Conservation (phyloP, 306 rosid species). For the Carpinus fangiana region DNA sequence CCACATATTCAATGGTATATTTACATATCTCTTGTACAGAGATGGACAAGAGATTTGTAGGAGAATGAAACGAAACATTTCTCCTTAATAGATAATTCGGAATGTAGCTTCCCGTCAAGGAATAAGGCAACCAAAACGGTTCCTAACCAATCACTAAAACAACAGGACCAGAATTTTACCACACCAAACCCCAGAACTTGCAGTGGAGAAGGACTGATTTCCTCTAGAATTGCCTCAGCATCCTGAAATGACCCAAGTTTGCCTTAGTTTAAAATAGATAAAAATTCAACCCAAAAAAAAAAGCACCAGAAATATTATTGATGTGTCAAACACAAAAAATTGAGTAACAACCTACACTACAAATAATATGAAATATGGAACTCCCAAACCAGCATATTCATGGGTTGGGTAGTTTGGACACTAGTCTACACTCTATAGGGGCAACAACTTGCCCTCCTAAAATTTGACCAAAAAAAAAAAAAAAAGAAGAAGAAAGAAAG, state of each 20-base stretch:
- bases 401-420: not conserved
- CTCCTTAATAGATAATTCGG: not conserved
- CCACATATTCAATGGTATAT: too few species aligned
- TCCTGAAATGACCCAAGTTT: conserved; percentile 60
- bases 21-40: too few species aligned
- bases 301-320: not conserved
- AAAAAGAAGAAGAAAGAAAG: not conserved
- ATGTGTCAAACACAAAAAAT: not conserved
- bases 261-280: not conserved
- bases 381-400: conserved; percentile 1
- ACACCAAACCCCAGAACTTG: conserved; percentile 69
- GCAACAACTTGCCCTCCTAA: not conserved
- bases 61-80: too few species aligned
- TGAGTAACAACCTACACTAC: not conserved
- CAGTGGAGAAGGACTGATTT: conserved; percentile 62
- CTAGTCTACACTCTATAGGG: not conserved
- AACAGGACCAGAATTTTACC: conserved; percentile 56
- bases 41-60: too few species aligned
- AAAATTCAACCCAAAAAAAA: not conserved
- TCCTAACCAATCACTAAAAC: conserved; percentile 17
- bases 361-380: not conserved
- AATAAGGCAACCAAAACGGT: conserved; percentile 26
- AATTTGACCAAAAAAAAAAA: not conserved
- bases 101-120: not conserved
- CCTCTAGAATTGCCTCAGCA: conserved; percentile 91